A percentile compares a stretch with the other conserved stretches of the same genome.
phyloP scores from a whole-genome alignment of 805 yeast species.

The Debaryomyces castellii region DNA sequence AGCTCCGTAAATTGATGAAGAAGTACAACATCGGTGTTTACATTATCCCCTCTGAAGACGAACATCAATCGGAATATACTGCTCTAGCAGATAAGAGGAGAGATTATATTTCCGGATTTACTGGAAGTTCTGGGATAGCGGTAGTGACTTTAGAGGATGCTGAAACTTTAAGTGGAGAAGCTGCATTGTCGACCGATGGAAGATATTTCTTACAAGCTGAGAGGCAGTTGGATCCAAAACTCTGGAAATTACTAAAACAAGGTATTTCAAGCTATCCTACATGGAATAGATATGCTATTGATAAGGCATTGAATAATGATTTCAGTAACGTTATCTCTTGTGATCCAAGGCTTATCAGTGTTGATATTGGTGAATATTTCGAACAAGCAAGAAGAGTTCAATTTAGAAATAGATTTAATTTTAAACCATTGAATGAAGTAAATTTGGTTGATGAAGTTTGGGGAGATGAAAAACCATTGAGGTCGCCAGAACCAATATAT shows the following conservation, averaged over 20 bases:
- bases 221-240: slow-evolving; percentile 68
- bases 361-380: slow-evolving; percentile 44
- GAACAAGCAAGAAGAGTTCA: slow-evolving; percentile 19
- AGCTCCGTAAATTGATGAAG: slow-evolving; percentile 65
- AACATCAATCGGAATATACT: slow-evolving; percentile 90
- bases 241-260: slow-evolving; percentile 78
- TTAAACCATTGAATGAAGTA: slow-evolving; percentile 26
- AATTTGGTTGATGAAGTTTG: slow-evolving; percentile 41
- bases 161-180: slow-evolving; percentile 54
- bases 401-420: slow-evolving; percentile 21
- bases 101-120: slow-evolving; percentile 80
- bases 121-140: slow-evolving; percentile 93
- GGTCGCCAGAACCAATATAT: slow-evolving; percentile 35
- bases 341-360: slow-evolving; percentile 74
- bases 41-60: slow-evolving; percentile 84
- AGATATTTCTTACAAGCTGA: slow-evolving; percentile 91
- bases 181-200: slow-evolving; percentile 90
- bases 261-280: slow-evolving; percentile 68
- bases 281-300: slow-evolving; percentile 75
- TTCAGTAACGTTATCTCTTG: slow-evolving; percentile 64
- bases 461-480: slow-evolving; percentile 33
- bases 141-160: slow-evolving; percentile 59
- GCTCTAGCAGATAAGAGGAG: slow-evolving; percentile 79
- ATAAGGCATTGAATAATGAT: slow-evolving; percentile 54
- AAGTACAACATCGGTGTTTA: slow-evolving; percentile 67